Evolutionary conservation across 2,329 filamentous ascomycete species (phyloP), one percentile per base, ranked within the genome.

Genomic region (Pseudocercospora pini-densiflorae): DNA sequence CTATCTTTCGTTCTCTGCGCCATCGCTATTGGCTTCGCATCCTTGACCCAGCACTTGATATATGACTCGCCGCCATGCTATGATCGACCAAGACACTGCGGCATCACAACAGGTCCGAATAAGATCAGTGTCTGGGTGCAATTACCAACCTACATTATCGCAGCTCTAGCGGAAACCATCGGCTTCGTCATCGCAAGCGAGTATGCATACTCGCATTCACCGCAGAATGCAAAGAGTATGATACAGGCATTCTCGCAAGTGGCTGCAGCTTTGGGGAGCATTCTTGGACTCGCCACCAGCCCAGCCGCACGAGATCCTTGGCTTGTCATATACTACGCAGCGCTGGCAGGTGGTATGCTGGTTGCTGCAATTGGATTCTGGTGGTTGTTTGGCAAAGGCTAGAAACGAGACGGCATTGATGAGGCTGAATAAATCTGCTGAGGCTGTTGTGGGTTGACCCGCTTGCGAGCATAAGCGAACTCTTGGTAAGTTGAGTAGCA

Each of bases 171-270:
- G 0, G 82, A 84, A 70, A 79, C 84, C 10, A 79, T 84, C 21
- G 77, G 78, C 0, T 75, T 79, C 57, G 78, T 80, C 14, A 82
- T 82, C 0, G 78, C 75, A 1, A 77, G 78, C 43, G 82, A 84
- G 66, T 83, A 81, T 61, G 78, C 79, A 0, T 83, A 83, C 69
- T 76, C 75, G 45, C 73, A 82, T 31, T 79, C 82, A 0, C 82
- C 82, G 0, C 77, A 77, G 33, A 74, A 77, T 12, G 83, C 83
- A 80, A 78, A 77, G 45, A 74, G 72, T 3, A 69, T 80, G 12
- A 76, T 80, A 2, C 78, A 80, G 63, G 76, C 78, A 0, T 73
- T 79, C 33, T 76, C 70, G 47, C 71, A 78, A 33, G 68, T 80
- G 8, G 71, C 77, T 1, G 77, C 73, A 6, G 76, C 75, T 1